Evolutionary conservation across 2,329 filamentous ascomycete species (phyloP).

Genomic region (Tolypocladium capitatum): DNA sequence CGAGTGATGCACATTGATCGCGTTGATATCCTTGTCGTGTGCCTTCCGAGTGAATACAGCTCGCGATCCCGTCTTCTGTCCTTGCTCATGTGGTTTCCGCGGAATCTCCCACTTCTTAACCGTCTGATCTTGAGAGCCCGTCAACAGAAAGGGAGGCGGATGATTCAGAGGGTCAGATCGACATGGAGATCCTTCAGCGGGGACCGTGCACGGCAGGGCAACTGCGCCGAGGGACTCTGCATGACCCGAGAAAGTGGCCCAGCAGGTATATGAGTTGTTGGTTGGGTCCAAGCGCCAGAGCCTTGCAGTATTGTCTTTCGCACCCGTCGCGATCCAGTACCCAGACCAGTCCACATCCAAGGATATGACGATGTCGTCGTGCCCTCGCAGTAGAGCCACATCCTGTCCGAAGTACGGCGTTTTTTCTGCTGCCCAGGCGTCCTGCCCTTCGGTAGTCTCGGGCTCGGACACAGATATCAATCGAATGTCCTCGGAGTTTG

Average conservation of each 20-base stretch:
- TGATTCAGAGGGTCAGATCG: conserved; percentile 62
- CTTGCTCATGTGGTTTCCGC: conserved; percentile 30
- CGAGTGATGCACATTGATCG: conserved; percentile 65
- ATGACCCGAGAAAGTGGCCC: conserved; percentile 76
- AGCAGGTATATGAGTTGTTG: conserved; percentile 64
- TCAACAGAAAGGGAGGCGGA: conserved; percentile 74
- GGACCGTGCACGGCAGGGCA: conserved; percentile 58
- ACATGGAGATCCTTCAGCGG: conserved; percentile 55
- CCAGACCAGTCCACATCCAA: conserved; percentile 94
- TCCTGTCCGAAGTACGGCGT: conserved; percentile 76
- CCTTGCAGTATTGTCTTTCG: conserved; percentile 90
- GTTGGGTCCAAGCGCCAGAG: conserved; percentile 77
- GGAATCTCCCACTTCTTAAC: conserved; percentile 87
- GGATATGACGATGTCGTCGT: conserved; percentile 91
- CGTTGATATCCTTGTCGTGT: conserved; percentile 98
- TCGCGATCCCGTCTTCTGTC: conserved; percentile 40
- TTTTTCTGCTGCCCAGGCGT: conserved; percentile 11
- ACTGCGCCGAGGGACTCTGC: conserved; percentile 90
- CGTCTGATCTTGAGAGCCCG: conserved; percentile 89
- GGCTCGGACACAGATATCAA: conserved; percentile 58
- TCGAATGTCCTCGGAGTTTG: conserved; percentile 86
- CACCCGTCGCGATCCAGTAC: conserved; percentile 88
- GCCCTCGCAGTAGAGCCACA: conserved; percentile 71
- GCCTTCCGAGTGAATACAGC: conserved; percentile 84
- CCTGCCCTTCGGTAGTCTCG: conserved; percentile 8